phyloP scores from a whole-genome alignment of 176 grass and related monocot genomes.

The Avena sativa region DNA sequence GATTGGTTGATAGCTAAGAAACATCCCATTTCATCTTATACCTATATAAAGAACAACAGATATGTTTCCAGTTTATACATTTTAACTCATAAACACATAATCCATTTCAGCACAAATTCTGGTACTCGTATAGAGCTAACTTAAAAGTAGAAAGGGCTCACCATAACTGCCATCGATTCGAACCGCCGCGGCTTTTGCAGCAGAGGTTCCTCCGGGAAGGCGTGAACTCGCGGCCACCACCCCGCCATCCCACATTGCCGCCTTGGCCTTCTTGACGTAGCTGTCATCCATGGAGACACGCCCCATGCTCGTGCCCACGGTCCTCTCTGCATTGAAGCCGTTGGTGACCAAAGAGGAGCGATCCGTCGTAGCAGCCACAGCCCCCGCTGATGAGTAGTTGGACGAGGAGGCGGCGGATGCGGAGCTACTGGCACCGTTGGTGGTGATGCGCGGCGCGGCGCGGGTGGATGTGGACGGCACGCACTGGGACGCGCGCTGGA shows the following conservation, averaged over 20 bases:
- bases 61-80: not conserved
- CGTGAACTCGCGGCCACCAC: constrained; percentile 43
- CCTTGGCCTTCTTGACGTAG: constrained; percentile 83
- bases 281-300: constrained; percentile 90
- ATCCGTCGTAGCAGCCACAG: not conserved
- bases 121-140: not conserved
- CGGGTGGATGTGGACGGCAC: constrained; percentile 67
- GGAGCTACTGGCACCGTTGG: not conserved
- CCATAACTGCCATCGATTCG: constrained; percentile 39
- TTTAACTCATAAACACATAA: not conserved
- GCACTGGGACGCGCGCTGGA: constrained; percentile 79
- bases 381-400: constrained; percentile 21
- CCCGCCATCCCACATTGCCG: constrained; percentile 60
- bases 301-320: constrained; percentile 33
- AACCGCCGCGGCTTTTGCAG: constrained; percentile 7
- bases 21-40: not conserved
- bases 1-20: not conserved
- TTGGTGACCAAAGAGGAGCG: constrained; percentile 40
- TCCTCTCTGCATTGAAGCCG: constrained; percentile 38
- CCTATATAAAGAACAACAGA: not conserved
- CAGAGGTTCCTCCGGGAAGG: constrained; percentile 23
- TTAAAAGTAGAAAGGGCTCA: constrained; percentile 39
- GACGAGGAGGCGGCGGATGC: not conserved
- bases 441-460: constrained; percentile 48
- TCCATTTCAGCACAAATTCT: constrained; percentile 36